Base-by-base conservation (phyloP, 805 yeast species). In the Candida odintsovae region DNA sequence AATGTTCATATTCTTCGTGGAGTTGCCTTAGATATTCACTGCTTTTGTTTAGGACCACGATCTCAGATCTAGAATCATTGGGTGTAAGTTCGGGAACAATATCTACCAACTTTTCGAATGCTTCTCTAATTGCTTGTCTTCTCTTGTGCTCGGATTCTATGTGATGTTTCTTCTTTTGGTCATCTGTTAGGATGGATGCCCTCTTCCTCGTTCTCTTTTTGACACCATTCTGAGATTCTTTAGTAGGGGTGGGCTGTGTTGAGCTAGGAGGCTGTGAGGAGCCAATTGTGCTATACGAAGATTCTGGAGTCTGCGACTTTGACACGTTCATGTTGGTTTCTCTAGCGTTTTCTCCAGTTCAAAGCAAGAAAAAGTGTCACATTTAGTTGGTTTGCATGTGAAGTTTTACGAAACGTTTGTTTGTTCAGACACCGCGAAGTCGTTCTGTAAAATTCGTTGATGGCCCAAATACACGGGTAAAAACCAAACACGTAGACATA, bases 71-170 rank as follows among this genome's bases (percentile, higher is more conserved):
- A 45, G 84, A 80, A 55, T 92, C 96, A 21, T 71, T 69, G n/a
- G 73, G 72, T 1, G 76, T 71, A 38, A 90, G 68, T 9, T 77
- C 80, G 0, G 97, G 97, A 1, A 94, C 89, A 9, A 87, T 63
- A 1, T 75, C 71, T 0, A 90, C 90, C 20, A 90, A 71, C 46
- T 75, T 76, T 56, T 86, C 95, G 58, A 88, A 90, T 10, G 89
- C 90, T 10, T 82, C 77, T 40, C 97, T 71, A 20, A 92, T 88
- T 38, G 90, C 88, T 53, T 83, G 88, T 50, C 98, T 72, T 56
- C 98, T 72, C 58, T 85, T 86, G 62, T 89, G 90, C 61, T 90
- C 98, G 0, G 90, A 83, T 6, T 86, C 86, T 8, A 87, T 85
- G 58, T 86, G 95, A 54, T 83, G 86, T 6, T 82, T 83, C 80